Evolutionary conservation across 345 rosid species (phyloP).

Genomic region (Schrenkiella parvula): DNA sequence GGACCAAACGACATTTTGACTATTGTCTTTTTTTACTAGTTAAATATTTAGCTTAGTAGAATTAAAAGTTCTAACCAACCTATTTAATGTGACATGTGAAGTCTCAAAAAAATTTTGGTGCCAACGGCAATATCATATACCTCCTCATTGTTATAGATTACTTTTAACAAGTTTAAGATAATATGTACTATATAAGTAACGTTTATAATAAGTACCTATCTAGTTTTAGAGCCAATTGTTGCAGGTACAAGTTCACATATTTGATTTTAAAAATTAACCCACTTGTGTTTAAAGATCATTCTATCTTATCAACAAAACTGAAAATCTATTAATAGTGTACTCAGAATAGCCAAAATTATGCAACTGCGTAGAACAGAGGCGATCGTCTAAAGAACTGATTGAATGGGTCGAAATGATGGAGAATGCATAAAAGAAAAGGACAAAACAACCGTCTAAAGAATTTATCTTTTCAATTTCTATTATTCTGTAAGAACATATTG

Average conservation of each 20-base stretch:
- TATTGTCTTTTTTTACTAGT: background rate
- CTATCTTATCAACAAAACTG: background rate
- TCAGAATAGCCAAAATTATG: background rate
- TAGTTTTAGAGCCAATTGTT: background rate
- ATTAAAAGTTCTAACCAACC: background rate
- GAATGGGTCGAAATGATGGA: background rate
- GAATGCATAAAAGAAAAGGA: background rate
- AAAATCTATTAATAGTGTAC: background rate
- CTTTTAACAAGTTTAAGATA: too few species aligned
- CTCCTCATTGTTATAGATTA: too few species aligned
- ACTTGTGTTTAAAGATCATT: background rate
- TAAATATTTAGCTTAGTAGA: background rate
- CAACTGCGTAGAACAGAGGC: background rate
- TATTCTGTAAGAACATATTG: background rate
- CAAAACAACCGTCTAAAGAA: background rate
- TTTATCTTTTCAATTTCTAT: background rate
- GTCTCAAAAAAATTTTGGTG: background rate
- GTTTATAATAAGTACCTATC: background rate
- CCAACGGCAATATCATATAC: background rate
- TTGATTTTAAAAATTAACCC: background rate
- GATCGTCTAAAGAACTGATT: too few species aligned
- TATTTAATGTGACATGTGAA: background rate
- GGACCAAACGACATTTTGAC: slow-evolving; percentile 18
- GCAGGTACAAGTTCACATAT: background rate
- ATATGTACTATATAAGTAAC: too few species aligned